Evolutionary conservation across 768 basidiomycete species (phyloP).

Genomic region (Pleurotus cornucopiae): DNA sequence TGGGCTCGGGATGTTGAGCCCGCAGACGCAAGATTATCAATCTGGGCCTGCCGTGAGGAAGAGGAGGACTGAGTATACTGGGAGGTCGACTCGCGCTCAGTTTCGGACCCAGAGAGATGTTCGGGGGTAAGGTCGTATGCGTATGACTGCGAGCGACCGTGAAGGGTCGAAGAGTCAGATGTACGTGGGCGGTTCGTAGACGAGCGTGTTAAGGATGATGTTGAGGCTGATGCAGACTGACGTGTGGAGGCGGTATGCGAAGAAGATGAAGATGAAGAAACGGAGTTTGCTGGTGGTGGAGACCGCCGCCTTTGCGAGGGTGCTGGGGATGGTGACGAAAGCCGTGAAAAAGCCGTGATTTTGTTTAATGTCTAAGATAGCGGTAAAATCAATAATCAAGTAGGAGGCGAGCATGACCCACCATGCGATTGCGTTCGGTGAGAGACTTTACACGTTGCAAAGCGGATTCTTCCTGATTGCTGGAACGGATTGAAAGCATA

Average conservation of each 20-base stretch:
- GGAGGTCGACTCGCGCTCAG: conserved; percentile 62
- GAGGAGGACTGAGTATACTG: conserved; percentile 19
- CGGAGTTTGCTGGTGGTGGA: conserved; percentile 11
- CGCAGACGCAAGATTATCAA: conserved; percentile 21
- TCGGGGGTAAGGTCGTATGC: conserved; percentile 25
- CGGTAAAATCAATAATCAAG: conserved; percentile 10
- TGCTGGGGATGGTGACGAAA: conserved; percentile 20
- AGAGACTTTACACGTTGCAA: conserved; percentile 68
- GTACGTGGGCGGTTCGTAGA: conserved; percentile 27
- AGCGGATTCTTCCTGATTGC: conserved; percentile 53
- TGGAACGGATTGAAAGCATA: conserved; percentile 20
- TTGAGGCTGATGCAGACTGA: conserved; percentile 22
- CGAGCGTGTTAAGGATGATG: conserved; percentile 13
- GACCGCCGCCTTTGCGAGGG: conserved; percentile 6
- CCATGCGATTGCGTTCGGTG: conserved; percentile 70
- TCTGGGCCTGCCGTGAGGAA: conserved; percentile 17
- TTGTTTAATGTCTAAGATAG: conserved; percentile 16
- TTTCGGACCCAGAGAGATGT: conserved; percentile 72
- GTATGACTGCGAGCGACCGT: conserved; percentile 13
- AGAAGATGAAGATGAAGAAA: conserved; percentile 26
- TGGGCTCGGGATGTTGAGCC: conserved; percentile 3
- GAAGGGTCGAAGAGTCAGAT: conserved; percentile 20
- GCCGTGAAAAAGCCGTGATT: conserved; percentile 24
- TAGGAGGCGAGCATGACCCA: conserved; percentile 29
- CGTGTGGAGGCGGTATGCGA: conserved; percentile 27